These are phyloP conservation scores for Cyclotella baltica DNA, from an alignment of 108 stramenopile genomes.

Conservation along the genomic window DNA sequence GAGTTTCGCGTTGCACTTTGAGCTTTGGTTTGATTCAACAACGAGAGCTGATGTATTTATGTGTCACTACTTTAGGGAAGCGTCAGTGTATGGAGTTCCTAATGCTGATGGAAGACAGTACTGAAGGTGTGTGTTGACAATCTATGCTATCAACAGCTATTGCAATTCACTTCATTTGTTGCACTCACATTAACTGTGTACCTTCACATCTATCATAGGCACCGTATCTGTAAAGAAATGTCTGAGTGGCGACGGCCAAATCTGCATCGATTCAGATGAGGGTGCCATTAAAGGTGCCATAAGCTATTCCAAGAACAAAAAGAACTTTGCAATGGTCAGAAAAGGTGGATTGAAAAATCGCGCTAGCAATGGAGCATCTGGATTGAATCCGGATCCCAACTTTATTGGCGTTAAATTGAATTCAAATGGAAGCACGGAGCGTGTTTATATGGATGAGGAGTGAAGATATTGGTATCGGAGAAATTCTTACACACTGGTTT, in stretches of 20 bases:
- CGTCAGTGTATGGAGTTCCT: constrained; percentile 64
- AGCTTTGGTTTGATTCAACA: not conserved
- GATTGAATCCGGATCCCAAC: constrained; percentile 16
- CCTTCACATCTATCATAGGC: constrained; percentile 34
- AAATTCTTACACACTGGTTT: not conserved
- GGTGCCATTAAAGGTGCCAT: constrained; percentile 54
- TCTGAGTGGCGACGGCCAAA: constrained; percentile 74
- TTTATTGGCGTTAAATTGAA: constrained; percentile 52
- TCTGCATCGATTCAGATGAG: constrained; percentile 81
- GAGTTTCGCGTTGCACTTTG: constrained; percentile 24
- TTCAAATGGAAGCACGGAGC: constrained; percentile 35
- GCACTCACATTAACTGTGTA: not conserved
- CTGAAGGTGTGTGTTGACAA: constrained; percentile 21
- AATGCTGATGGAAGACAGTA: constrained; percentile 28
- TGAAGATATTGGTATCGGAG: constrained; percentile 20
- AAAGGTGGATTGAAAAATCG: constrained; percentile 23
- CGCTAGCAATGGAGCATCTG: constrained; percentile 5
- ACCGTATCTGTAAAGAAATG: constrained; percentile 69
- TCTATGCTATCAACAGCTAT: not conserved
- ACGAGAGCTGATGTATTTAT: no score
- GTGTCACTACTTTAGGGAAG: constrained; percentile 11
- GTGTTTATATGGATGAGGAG: constrained; percentile 46
- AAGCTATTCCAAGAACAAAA: constrained; percentile 51
- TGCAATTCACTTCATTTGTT: not conserved
- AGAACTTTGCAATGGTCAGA: not conserved